Evolutionary conservation across 495 filamentous ascomycete species (phyloP).

Genomic region (Sporormia fimetaria): DNA sequence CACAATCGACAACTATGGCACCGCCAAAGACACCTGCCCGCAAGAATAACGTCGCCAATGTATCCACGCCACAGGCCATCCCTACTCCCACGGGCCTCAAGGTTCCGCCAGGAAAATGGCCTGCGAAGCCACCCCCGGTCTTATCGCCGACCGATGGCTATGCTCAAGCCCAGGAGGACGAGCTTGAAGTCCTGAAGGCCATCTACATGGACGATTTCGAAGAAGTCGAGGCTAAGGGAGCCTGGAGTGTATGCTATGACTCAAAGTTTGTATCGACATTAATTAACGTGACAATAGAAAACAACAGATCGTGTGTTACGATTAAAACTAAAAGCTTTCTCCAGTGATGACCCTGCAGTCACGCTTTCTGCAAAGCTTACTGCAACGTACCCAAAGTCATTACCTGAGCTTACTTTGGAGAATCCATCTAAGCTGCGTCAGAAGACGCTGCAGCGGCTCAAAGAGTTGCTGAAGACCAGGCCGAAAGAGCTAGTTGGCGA

Average conservation of each 20-base stretch:
- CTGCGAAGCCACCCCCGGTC: conserved; percentile 1
- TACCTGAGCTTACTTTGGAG: conserved; percentile 61
- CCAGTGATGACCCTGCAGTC: conserved; percentile 53
- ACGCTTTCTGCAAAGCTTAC: conserved; percentile 63
- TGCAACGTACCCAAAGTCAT: conserved; percentile 85
- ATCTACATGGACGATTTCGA: conserved; percentile 90
- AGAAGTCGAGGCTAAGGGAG: conserved; percentile 58
- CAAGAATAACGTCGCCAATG: conserved; percentile 23
- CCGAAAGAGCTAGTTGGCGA: conserved; percentile 62
- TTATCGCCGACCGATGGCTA: conserved; percentile 41
- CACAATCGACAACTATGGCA: conserved; percentile 27
- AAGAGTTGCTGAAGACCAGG: conserved; percentile 55
- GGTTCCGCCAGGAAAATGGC: conserved; percentile 10
- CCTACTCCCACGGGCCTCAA: conserved; percentile 10
- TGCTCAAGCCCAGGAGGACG: conserved; percentile 71
- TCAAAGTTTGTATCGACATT: conserved; percentile 20
- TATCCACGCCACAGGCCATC: conserved; percentile 4
- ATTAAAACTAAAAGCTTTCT: conserved; percentile 59
- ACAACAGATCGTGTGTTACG: conserved; percentile 67
- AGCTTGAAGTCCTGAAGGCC: conserved; percentile 73
- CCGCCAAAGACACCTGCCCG: conserved; percentile 31
- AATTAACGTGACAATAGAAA: conserved; percentile 37
- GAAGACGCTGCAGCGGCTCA: conserved; percentile 53
- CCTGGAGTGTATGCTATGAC: conserved; percentile 65
- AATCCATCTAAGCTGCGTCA: conserved; percentile 50